Evolutionary conservation across 495 filamentous ascomycete genomes (phyloP).

Genomic region (Podospora conica): DNA sequence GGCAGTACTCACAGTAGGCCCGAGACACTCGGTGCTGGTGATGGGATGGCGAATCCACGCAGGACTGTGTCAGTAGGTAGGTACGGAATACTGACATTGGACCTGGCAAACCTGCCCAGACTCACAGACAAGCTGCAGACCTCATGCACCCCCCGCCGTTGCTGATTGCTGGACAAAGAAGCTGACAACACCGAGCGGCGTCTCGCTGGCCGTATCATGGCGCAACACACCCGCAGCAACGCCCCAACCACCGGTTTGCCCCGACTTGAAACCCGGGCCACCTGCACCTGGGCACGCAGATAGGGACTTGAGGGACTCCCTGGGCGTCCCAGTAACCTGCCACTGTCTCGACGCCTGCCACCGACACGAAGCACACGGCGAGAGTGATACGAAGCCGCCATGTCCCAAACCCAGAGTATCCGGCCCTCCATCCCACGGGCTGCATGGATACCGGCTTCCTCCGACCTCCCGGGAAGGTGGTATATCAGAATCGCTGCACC

Average conservation of each 20-base stretch:
- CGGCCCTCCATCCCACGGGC: slow-evolving; percentile 1
- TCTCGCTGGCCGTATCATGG: background rate
- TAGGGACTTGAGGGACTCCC: too few species aligned
- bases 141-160: background rate
- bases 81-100: too few species aligned
- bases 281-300: too few species aligned
- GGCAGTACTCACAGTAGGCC: background rate
- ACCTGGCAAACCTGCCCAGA: too few species aligned
- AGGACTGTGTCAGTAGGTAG: too few species aligned
- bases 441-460: background rate
- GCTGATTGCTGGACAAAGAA: background rate
- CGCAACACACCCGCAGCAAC: background rate
- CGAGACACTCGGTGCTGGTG: background rate
- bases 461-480: background rate
- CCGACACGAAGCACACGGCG: slow-evolving; percentile 13
- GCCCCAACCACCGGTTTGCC: background rate
- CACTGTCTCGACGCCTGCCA: too few species aligned
- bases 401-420: background rate
- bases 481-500: background rate
- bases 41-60: background rate
- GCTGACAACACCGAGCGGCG: background rate
- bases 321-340: too few species aligned
- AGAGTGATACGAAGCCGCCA: slow-evolving; percentile 10
- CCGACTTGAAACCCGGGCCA: background rate
- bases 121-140: background rate